Evolutionary conservation across 139 green algal species (phyloP).

Genomic region (Tetraselmis chui): DNA sequence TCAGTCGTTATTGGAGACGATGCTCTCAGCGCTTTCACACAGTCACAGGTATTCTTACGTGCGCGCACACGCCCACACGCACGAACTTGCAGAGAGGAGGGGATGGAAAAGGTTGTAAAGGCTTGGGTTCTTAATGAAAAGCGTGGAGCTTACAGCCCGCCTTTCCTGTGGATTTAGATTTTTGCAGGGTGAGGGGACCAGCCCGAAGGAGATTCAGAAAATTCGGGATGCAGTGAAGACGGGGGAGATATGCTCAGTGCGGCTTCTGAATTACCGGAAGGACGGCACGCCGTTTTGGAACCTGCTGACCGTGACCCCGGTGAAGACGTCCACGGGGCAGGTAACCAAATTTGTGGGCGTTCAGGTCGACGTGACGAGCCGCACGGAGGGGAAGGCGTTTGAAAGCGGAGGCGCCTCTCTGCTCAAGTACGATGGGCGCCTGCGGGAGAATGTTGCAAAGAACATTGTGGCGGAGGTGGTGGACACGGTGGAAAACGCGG

Average conservation of each 20-base stretch:
- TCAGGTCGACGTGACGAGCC: constrained; percentile 92
- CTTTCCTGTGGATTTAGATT: no score
- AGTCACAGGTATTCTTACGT: no score
- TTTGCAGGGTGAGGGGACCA: constrained; percentile 91
- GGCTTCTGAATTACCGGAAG: constrained; percentile 91
- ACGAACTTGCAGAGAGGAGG: no score
- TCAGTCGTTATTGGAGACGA: no score
- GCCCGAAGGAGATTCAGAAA: constrained; percentile 76
- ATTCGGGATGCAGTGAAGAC: constrained; percentile 67
- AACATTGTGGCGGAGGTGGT: constrained; percentile 76
- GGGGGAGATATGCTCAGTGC: constrained; percentile 52
- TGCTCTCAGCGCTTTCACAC: no score
- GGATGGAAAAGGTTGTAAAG: no score
- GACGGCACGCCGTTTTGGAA: no score
- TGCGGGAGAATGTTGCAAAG: constrained; percentile 68
- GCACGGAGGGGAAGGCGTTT: constrained; percentile 80
- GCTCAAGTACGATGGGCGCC: constrained; percentile 78
- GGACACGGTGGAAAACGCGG: constrained; percentile 52
- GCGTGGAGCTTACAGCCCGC: no score
- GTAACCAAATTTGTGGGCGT: constrained; percentile 89
- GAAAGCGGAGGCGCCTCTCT: constrained; percentile 63
- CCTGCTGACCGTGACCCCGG: constrained; percentile 90
- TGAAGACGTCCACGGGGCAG: constrained; percentile 73
- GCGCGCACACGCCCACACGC: no score
- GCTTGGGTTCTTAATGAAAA: no score